Percentiles rank a stretch among this genome's conserved stretches.
Evolutionary conservation across 2,329 filamentous ascomycete species (phyloP).

Genomic region (Aspergillus transmontanensis): DNA sequence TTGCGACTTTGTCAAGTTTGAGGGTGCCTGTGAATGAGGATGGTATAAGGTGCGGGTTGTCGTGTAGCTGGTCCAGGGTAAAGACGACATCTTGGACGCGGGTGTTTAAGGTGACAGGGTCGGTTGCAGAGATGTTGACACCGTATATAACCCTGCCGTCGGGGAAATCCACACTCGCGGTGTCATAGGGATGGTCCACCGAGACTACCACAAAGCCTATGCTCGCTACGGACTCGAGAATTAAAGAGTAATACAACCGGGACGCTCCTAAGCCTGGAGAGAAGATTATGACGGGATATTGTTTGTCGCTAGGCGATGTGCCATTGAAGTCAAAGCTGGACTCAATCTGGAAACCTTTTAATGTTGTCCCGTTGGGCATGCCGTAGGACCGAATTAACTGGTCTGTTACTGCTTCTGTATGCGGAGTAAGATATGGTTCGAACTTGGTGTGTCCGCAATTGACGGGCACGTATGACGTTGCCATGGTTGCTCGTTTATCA

Average conservation of each 20-base stretch:
- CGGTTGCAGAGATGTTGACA: neutral
- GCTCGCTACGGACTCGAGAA: neutral
- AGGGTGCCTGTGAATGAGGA: slow-evolving; percentile 2
- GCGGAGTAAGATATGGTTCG: neutral
- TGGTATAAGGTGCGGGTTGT: neutral
- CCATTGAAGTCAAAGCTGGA: neutral
- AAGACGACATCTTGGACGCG: slow-evolving; percentile 9
- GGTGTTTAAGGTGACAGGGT: slow-evolving; percentile 2
- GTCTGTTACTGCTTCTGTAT: neutral
- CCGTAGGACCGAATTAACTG: neutral
- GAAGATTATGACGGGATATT: neutral
- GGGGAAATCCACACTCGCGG: slow-evolving; percentile 23
- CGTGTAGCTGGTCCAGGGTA: slow-evolving; percentile 1
- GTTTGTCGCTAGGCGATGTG: neutral
- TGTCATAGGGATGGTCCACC: slow-evolving; percentile 27
- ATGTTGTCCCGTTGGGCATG: neutral
- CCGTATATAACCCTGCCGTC: slow-evolving; percentile 14
- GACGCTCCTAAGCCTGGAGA: neutral
- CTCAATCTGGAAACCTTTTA: neutral
- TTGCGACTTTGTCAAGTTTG: slow-evolving; percentile 11
- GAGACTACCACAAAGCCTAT: neutral
- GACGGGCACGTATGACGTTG: neutral
- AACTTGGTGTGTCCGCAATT: neutral
- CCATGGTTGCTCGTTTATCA: neutral
- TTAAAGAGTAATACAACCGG: neutral